Evolutionary conservation across 2,329 filamentous ascomycete species (phyloP).

Genomic region (Hypomyces perniciosus): DNA sequence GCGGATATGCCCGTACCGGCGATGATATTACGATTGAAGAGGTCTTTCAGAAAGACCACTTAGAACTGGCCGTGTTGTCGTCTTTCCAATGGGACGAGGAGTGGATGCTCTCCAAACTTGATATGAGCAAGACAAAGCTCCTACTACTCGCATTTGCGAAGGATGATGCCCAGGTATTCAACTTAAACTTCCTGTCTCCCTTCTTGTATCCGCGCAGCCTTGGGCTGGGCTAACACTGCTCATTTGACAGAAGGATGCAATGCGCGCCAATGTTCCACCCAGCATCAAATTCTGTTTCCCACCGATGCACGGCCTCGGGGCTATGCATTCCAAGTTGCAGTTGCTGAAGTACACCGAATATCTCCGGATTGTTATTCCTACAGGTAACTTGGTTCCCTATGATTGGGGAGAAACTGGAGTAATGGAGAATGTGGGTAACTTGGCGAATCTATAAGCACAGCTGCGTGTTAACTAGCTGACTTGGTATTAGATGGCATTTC

Average conservation of each 20-base stretch:
- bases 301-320: slow-evolving; percentile 64
- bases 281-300: slow-evolving; percentile 73
- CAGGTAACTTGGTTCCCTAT: slow-evolving; percentile 75
- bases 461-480: slow-evolving; percentile 17
- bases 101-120: slow-evolving; percentile 70
- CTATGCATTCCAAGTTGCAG: slow-evolving; percentile 94
- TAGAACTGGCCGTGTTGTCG: slow-evolving; percentile 75
- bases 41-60: slow-evolving; percentile 64
- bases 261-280: slow-evolving; percentile 43
- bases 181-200: background rate
- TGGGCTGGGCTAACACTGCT: slow-evolving; percentile 8
- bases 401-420: slow-evolving; percentile 85
- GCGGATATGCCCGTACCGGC: slow-evolving; percentile 51
- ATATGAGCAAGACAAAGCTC: slow-evolving; percentile 55
- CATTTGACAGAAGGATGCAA: slow-evolving; percentile 36
- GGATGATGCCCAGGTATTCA: slow-evolving; percentile 44
- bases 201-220: background rate
- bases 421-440: slow-evolving; percentile 69
- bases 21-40: slow-evolving; percentile 87
- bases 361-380: slow-evolving; percentile 76
- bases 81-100: slow-evolving; percentile 81
- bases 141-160: slow-evolving; percentile 52
- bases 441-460: slow-evolving; percentile 5
- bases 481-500: slow-evolving; percentile 60
- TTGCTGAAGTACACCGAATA: slow-evolving; percentile 71